Evolutionary conservation across 495 filamentous ascomycete species (phyloP).

Genomic region (Aspergillus leporis): DNA sequence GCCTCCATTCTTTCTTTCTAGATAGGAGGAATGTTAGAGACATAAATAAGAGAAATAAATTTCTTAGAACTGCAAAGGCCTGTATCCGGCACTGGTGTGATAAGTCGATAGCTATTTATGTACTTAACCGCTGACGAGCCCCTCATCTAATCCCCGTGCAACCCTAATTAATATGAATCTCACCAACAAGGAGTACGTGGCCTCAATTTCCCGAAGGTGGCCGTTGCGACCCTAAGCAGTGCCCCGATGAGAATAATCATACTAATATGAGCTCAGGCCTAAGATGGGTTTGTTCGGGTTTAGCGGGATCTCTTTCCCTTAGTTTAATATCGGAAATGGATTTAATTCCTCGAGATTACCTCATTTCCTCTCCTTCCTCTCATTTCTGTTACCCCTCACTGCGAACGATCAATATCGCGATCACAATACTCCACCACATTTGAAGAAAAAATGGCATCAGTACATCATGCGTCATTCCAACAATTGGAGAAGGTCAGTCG

Average conservation of each 20-base stretch:
- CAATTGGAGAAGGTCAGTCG: constrained; percentile 80
- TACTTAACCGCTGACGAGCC: not conserved
- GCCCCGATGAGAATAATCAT: not conserved
- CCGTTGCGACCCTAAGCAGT: not conserved
- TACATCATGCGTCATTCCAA: constrained; percentile 82
- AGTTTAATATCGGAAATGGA: not conserved
- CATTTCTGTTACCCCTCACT: constrained; percentile 1
- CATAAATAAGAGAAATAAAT: too few species aligned
- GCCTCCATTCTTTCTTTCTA: too few species aligned
- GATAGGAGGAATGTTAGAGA: too few species aligned
- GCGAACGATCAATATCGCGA: not conserved
- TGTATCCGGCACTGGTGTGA: too few species aligned
- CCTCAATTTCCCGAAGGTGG: not conserved
- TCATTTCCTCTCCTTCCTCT: not conserved
- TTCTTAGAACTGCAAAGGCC: too few species aligned
- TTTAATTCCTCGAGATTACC: not conserved
- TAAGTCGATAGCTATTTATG: too few species aligned
- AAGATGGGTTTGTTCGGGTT: not conserved
- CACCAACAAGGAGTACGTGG: not conserved
- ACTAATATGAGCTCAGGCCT: not conserved
- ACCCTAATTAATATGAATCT: not conserved
- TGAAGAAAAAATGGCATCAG: constrained; percentile 12
- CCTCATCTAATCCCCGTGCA: not conserved
- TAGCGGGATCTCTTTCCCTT: not conserved
- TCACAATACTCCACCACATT: not conserved